Conservation (phyloP, 2,329 filamentous ascomycete genomes). For the Plenodomus biglobosus region DNA sequence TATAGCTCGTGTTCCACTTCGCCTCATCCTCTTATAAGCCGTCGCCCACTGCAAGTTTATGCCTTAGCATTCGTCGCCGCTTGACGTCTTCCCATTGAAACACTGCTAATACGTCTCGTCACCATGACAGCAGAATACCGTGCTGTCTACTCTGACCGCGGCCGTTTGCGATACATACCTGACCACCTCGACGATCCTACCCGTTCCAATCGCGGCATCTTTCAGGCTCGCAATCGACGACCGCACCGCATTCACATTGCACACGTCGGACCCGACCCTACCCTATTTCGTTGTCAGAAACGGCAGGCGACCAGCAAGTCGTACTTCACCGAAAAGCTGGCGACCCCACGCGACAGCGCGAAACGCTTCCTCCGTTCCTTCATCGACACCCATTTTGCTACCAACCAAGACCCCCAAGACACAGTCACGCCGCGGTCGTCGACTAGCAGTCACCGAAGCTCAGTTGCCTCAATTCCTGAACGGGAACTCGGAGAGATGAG, state of each 20-base stretch:
- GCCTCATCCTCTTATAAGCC: slow-evolving; percentile 24
- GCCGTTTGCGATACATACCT: slow-evolving; percentile 43
- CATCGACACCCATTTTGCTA: slow-evolving; percentile 42
- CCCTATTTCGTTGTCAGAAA: slow-evolving; percentile 25
- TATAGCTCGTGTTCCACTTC: slow-evolving; percentile 16
- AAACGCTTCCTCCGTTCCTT: slow-evolving; percentile 54
- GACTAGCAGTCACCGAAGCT: slow-evolving; percentile 20
- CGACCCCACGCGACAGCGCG: slow-evolving; percentile 52
- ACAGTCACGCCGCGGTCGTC: slow-evolving; percentile 29
- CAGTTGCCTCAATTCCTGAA: slow-evolving; percentile 30
- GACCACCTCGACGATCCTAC: slow-evolving; percentile 36
- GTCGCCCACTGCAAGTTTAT: not conserved
- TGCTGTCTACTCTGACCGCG: slow-evolving; percentile 42
- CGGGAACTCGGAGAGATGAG: slow-evolving; percentile 43
- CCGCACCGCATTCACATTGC: slow-evolving; percentile 61
- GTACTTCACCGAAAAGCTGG: slow-evolving; percentile 51
- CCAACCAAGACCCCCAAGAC: slow-evolving; percentile 24
- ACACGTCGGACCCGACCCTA: slow-evolving; percentile 51
- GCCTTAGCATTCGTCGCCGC: slow-evolving; percentile 5
- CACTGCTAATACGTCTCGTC: slow-evolving; percentile 32
- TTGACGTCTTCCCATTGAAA: slow-evolving; percentile 19
- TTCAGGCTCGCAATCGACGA: slow-evolving; percentile 55
- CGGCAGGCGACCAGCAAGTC: slow-evolving; percentile 39
- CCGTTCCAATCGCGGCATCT: slow-evolving; percentile 40
- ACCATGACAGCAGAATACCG: slow-evolving; percentile 47